Percentiles rank a stretch among this genome's conserved stretches.
Conservation (phyloP, 176 grass and related monocot genomes). For the Aegilops tauschii region DNA sequence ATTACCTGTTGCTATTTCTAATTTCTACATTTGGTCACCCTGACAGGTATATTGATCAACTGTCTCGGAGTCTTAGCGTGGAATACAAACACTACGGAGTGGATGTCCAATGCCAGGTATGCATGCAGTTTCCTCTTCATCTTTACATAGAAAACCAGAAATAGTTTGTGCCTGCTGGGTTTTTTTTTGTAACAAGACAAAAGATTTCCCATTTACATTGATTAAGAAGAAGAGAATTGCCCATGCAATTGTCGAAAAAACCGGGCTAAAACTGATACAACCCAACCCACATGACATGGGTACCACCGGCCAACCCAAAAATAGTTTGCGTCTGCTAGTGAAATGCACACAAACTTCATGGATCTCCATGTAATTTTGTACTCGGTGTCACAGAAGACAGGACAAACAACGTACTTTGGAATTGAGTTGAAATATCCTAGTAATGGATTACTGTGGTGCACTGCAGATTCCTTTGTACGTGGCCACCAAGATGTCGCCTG, state of each 20-base stretch:
- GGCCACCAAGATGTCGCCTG: slow-evolving; percentile 50
- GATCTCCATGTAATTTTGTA: background rate
- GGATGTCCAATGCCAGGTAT: slow-evolving; percentile 84
- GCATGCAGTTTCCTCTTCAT: too few species aligned
- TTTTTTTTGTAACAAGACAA: too few species aligned
- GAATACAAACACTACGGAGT: slow-evolving; percentile 71
- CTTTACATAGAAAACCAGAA: background rate
- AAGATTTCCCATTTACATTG: too few species aligned
- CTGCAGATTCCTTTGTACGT: slow-evolving; percentile 59
- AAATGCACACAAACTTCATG: background rate
- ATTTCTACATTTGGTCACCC: background rate
- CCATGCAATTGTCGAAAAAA: too few species aligned
- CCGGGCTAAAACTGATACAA: too few species aligned
- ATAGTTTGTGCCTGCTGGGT: background rate
- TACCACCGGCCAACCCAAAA: background rate
- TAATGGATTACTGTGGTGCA: background rate
- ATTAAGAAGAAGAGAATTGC: too few species aligned
- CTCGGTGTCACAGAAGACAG: background rate
- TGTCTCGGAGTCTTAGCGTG: slow-evolving; percentile 61
- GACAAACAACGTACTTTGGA: background rate
- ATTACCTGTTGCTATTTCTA: background rate
- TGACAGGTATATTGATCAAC: slow-evolving; percentile 67
- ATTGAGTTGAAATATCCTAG: background rate
- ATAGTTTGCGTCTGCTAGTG: background rate
- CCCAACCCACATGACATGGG: too few species aligned